phyloP scores from a whole-genome alignment of 352 stramenopile genomes.

The Globisporangium ultimum region DNA sequence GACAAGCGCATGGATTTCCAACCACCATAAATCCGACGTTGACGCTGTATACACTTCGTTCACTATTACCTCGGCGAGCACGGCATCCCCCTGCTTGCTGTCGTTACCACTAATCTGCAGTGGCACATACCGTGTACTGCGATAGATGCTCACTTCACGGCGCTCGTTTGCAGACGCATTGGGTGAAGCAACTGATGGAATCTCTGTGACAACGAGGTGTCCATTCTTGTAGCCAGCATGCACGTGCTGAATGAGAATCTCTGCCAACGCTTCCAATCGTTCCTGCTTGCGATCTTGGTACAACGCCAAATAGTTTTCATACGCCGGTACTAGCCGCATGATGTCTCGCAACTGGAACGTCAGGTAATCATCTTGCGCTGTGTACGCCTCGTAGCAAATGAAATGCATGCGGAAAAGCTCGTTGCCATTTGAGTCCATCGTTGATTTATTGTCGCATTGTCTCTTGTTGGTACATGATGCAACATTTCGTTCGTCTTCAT shows the following conservation, averaged over 20 bases:
- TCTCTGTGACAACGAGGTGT: slow-evolving; percentile 54
- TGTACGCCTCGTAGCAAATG: slow-evolving; percentile 42
- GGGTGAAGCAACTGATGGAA: neutral
- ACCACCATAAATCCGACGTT: slow-evolving; percentile 59
- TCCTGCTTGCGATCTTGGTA: slow-evolving; percentile 27
- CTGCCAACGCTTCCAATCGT: slow-evolving; percentile 36
- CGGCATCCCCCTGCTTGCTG: neutral
- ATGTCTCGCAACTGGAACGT: slow-evolving; percentile 54
- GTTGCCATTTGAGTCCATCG: slow-evolving; percentile 15
- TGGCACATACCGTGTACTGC: slow-evolving; percentile 38
- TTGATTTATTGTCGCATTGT: neutral
- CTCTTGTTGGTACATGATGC: neutral
- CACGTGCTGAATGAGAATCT: slow-evolving; percentile 38
- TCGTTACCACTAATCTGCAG: neutral
- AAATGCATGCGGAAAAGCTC: slow-evolving; percentile 49
- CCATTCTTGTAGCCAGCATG: slow-evolving; percentile 70
- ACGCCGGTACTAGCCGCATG: slow-evolving; percentile 29
- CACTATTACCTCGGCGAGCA: slow-evolving; percentile 39
- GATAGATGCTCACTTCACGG: slow-evolving; percentile 38
- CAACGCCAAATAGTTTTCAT: slow-evolving; percentile 32
- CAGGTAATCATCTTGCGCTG: slow-evolving; percentile 39
- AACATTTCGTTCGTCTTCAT: slow-evolving; percentile 33
- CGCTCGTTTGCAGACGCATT: slow-evolving; percentile 14
- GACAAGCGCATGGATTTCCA: slow-evolving; percentile 41
- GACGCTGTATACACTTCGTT: slow-evolving; percentile 50